Base-by-base conservation (phyloP, 2,329 filamentous ascomycete genomes). In the Nannizzia gypsea region DNA sequence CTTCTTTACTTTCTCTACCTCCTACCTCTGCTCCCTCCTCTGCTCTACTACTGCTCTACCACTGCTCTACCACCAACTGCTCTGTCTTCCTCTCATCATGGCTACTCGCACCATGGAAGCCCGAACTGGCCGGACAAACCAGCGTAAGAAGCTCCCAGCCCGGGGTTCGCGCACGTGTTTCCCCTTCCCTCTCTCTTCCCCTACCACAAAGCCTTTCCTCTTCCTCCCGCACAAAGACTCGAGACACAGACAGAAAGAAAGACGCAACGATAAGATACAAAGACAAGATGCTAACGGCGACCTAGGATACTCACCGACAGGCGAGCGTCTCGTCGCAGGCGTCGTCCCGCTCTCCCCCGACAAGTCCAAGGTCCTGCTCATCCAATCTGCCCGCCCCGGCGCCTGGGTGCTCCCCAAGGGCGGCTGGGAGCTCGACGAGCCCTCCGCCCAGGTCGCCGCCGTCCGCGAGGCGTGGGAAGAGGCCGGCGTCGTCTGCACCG, bases 371-470 rank as follows among this genome's bases (percentile, higher is more conserved):
- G 92, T 99, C 63, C 81, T 99, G 67, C 81, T 99, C 67, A 96
- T 97, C 68, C 90, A 96, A 77, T 96, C 90, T 59, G 92, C 89
- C 58, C 84, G 89, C 65, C 86, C 90, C 68, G 89, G 89, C 73
- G 89, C 89, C 68, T 99, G 93, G 93, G 93, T 99, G 48, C 81
- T 99, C 61, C 93, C 93, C 62, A 99, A 99, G 74, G 93, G 93
- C 70, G 93, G 93, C 62, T 99, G 93, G 91, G 93, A 99, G 74
- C 87, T 85, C 36, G 93, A 99, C 74, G 93, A 99, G 76, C 83
- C 86, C 63, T 93, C 89, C 64, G 84, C 87, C 63, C 83, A 92
- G 72, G 89, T 93, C 60, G 93, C 93, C 60, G 84, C 84, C 75
- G 87, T 79, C 79, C 80, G 93, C 66, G 93, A 99, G 75, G 93